A percentile compares a stretch with the other conserved stretches of the same genome.
Conservation (phyloP, 1,284 basidiomycete genomes). For the Naganishia albida region DNA sequence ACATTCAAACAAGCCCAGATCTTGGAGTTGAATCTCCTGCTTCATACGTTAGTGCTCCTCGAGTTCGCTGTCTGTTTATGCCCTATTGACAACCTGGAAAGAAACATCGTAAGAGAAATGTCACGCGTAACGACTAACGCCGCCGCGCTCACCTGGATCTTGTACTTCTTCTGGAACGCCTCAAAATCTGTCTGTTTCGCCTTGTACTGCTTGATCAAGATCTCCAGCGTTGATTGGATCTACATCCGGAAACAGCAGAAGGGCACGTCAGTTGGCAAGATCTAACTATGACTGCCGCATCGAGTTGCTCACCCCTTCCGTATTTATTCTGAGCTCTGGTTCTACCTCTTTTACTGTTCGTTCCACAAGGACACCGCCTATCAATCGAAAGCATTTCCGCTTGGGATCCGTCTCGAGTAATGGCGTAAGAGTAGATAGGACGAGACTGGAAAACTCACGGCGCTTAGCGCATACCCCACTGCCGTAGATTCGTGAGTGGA, state of each 20-base stretch:
- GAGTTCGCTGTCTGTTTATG: neutral
- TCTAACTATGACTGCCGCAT: neutral
- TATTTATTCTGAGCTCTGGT: slow-evolving; percentile 81
- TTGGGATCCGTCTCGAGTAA: slow-evolving; percentile 73
- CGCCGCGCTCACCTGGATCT: slow-evolving; percentile 60
- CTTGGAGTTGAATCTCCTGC: no score
- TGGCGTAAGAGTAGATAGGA: slow-evolving; percentile 78
- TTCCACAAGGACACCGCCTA: slow-evolving; percentile 94
- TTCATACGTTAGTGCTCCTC: no score
- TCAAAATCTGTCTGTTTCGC: slow-evolving; percentile 81
- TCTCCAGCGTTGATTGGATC: slow-evolving; percentile 77
- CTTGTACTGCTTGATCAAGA: slow-evolving; percentile 80
- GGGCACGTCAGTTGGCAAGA: neutral
- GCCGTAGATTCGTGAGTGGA: neutral
- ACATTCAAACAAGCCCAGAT: no score
- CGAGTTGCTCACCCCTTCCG: slow-evolving; percentile 66
- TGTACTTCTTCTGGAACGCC: slow-evolving; percentile 76
- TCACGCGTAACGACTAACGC: neutral
- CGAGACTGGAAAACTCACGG: slow-evolving; percentile 63
- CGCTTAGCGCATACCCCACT: neutral
- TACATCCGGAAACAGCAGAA: slow-evolving; percentile 45
- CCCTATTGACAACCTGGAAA: slow-evolving; percentile 14
- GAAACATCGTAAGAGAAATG: neutral
- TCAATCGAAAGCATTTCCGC: slow-evolving; percentile 93
- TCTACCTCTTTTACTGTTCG: slow-evolving; percentile 94